Conservation (phyloP, 768 basidiomycete species). For the Serendipita sp. region DNA sequence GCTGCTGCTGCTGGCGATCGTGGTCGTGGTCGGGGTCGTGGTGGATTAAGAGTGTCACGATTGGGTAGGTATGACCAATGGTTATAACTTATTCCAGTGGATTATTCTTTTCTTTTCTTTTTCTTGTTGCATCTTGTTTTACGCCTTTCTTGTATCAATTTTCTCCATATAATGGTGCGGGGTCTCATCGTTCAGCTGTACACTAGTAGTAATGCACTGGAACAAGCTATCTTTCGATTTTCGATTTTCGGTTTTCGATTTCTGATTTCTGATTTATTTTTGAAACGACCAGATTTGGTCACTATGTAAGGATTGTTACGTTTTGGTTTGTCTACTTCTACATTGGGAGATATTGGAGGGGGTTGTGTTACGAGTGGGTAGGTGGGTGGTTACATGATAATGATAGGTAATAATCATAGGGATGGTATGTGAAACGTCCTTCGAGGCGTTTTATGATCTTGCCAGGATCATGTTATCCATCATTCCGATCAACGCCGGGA, state of each 20-base stretch:
- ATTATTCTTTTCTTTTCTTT: neutral
- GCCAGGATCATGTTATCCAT: neutral
- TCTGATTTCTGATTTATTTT: no score
- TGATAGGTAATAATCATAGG: neutral
- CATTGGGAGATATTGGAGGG: no score
- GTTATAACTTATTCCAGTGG: neutral
- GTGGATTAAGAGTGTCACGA: neutral
- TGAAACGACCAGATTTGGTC: no score
- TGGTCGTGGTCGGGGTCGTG: neutral
- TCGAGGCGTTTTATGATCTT: neutral
- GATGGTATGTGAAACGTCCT: neutral
- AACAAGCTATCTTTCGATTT: neutral
- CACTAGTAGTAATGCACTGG: neutral
- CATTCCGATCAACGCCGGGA: neutral
- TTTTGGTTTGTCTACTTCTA: no score
- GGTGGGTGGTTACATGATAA: neutral
- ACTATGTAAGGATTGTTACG: no score
- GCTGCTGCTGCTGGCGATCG: neutral
- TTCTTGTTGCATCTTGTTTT: neutral
- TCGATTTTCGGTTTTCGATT: no score
- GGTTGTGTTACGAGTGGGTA: neutral
- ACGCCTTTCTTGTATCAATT: neutral
- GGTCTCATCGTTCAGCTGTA: neutral
- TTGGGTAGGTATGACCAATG: slow-evolving; percentile 3
- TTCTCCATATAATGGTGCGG: neutral